Conservation (phyloP, 495 filamentous ascomycete species). For the Tetracladium setigerum region DNA sequence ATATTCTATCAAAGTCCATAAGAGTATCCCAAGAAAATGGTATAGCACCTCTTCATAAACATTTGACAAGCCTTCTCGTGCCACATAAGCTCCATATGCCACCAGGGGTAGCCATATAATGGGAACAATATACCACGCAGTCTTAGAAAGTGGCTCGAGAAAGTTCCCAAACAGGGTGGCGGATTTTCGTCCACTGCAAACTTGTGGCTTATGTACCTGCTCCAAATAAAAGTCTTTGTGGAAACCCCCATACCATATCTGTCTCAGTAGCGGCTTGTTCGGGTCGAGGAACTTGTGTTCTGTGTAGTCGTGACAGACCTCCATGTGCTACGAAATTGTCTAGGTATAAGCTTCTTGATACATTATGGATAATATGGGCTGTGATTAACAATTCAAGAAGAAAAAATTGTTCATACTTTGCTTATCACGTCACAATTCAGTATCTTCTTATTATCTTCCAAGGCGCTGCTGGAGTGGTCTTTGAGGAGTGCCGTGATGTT, state of each 20-base stretch:
- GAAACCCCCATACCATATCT: conserved; percentile 86
- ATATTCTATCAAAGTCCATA: conserved; percentile 94
- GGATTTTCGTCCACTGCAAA: conserved; percentile 87
- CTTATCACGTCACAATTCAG: too few species aligned
- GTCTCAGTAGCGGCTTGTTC: conserved; percentile 72
- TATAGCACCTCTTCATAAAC: conserved; percentile 13
- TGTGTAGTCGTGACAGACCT: conserved; percentile 64
- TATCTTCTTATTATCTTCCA: too few species aligned
- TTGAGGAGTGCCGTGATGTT: conserved; percentile 82
- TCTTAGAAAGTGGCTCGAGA: conserved; percentile 88
- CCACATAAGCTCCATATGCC: conserved; percentile 65
- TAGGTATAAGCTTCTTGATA: conserved; percentile 31
- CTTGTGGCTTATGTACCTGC: conserved; percentile 88
- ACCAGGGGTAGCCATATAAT: conserved; percentile 74
- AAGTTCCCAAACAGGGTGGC: conserved; percentile 97
- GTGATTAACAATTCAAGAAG: conserved; percentile 66
- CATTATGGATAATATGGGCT: conserved; percentile 33
- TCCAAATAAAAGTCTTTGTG: conserved; percentile 90
- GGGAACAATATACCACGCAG: conserved; percentile 87
- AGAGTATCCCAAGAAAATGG: conserved; percentile 39
- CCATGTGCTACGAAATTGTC: conserved; percentile 71
- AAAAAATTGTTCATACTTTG: too few species aligned
- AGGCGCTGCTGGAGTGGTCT: conserved; percentile 80
- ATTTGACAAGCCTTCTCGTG: conserved; percentile 41
- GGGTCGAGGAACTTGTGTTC: conserved; percentile 91